Base-by-base conservation (phyloP, 768 basidiomycete genomes). In the Hypholoma fasciculare region DNA sequence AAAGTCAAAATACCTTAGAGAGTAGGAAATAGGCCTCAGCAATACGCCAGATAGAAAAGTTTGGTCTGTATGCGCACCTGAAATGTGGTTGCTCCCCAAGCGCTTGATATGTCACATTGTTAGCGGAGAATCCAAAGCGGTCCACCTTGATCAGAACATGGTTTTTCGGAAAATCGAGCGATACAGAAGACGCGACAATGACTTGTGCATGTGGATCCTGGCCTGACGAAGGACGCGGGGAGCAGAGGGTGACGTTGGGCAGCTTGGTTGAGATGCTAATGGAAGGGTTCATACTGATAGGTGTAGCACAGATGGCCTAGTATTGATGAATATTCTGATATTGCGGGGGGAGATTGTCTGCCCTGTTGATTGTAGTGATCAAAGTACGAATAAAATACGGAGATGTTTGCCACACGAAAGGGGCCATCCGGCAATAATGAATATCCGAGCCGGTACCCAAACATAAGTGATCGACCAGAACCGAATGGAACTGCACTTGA, bases 81-180 rank as follows among this genome's bases (percentile, higher is more conserved):
- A 81, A 82, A 54, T 81, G 79, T 1, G 82, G 74, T 53, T 80
- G 76, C 55, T 82, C 82, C n/a, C 72, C 73, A 2, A 78, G 65
- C 7, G 82, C 78, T 63, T 89, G 86, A 66, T 89, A 89, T 14
- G 88, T 87, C 17, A 89, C 60, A 63, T 89, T 89, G 67, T 89
- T 89, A 42, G 87, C 80, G 27, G 86, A 87, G 68, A 85, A 89
- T 3, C 88, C 88, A 65, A 89, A 89, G 16, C 83, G 79, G 56
- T 88, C 86, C 4, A 89, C 81, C 53, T 74, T 75, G 56, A 88
- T 74, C 14, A 87, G 64, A 40, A 87, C 74, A 56, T 83, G 78
- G 69, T 83, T 76, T 14, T 67, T 56, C 8, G 78, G 79, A 17
- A 64, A 67, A 2, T 65, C 52, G 1, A 54, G 46, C 2, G 71